These are phyloP conservation scores for Grosmannia clavigera DNA, from an alignment of 2,329 filamentous ascomycete genomes.

Conservation along the genomic window DNA sequence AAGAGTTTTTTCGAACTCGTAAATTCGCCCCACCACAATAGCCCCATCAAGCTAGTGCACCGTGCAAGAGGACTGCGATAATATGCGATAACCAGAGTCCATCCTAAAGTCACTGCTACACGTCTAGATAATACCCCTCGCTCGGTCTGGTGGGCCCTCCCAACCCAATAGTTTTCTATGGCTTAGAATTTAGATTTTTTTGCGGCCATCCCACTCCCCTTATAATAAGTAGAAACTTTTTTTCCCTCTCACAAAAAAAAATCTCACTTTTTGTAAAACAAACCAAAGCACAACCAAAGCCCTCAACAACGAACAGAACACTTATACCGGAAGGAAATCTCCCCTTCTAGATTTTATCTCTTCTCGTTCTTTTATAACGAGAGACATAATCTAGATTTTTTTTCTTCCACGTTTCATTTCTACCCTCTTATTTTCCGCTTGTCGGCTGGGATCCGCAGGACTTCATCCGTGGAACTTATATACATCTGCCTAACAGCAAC, in stretches of 20 bases:
- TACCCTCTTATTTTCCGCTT: conserved; percentile 15
- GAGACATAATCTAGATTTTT: conserved; percentile 4
- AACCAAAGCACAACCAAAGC: conserved; percentile 1
- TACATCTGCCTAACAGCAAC: conserved; percentile 24
- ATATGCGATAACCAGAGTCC: neutral
- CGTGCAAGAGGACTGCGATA: neutral
- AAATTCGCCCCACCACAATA: conserved; percentile 5
- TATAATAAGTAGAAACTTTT: conserved; percentile 6
- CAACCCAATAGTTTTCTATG: neutral
- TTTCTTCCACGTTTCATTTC: conserved; percentile 1
- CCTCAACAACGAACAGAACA: neutral
- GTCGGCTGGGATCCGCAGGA: conserved; percentile 18
- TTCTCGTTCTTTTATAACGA: conserved; percentile 7
- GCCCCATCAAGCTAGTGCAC: neutral
- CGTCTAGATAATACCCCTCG: neutral
- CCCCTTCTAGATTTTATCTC: conserved; percentile 6
- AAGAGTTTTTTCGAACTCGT: conserved; percentile 1
- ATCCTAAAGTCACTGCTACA: neutral
- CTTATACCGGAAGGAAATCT: neutral
- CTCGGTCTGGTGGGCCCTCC: neutral
- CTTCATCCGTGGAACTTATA: conserved; percentile 18
- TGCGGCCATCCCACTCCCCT: neutral
- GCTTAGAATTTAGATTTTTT: conserved; percentile 2
- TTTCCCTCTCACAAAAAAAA: conserved; percentile 5
- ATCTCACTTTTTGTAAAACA: conserved; percentile 1